Evolutionary conservation across 441 rosid species (phyloP).

Genomic region (Adansonia grandidieri): DNA sequence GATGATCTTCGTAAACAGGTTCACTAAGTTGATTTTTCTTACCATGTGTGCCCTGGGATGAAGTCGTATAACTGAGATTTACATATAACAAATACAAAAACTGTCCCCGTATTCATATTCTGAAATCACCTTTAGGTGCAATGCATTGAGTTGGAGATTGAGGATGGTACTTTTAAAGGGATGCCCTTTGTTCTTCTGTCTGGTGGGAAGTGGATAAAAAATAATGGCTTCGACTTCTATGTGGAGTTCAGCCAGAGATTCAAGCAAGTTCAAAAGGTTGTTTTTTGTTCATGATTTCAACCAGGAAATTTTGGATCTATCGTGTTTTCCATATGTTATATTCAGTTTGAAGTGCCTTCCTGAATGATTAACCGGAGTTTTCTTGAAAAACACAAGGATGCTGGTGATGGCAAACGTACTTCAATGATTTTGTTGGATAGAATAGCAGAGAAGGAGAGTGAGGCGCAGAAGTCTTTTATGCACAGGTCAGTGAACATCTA

Average conservation of each 20-base stretch:
- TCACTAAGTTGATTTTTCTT: constrained; percentile 29
- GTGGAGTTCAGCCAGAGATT: constrained; percentile 53
- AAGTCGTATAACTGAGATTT: constrained; percentile 4
- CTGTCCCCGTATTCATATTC: constrained; percentile 23
- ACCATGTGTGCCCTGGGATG: constrained; percentile 20
- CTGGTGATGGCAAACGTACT: constrained; percentile 81
- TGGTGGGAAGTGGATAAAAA: constrained; percentile 84
- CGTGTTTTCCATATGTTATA: not conserved
- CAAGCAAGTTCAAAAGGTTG: constrained; percentile 54
- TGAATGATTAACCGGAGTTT: constrained; percentile 25
- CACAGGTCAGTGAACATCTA: constrained; percentile 70
- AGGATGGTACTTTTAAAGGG: constrained; percentile 70
- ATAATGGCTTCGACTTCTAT: constrained; percentile 50
- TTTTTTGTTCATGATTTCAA: not conserved
- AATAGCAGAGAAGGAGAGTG: constrained; percentile 82
- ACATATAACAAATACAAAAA: not conserved
- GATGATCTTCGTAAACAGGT: constrained; percentile 69
- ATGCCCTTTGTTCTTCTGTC: constrained; percentile 86
- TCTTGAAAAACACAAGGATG: constrained; percentile 51
- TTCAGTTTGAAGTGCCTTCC: not conserved
- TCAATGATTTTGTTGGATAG: constrained; percentile 73
- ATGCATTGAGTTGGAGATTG: constrained; percentile 70
- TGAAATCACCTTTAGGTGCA: constrained; percentile 61
- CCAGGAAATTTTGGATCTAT: not conserved
- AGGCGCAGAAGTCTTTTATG: constrained; percentile 98